Conservation (phyloP, 495 filamentous ascomycete genomes). For the Penicillium longicatenatum region DNA sequence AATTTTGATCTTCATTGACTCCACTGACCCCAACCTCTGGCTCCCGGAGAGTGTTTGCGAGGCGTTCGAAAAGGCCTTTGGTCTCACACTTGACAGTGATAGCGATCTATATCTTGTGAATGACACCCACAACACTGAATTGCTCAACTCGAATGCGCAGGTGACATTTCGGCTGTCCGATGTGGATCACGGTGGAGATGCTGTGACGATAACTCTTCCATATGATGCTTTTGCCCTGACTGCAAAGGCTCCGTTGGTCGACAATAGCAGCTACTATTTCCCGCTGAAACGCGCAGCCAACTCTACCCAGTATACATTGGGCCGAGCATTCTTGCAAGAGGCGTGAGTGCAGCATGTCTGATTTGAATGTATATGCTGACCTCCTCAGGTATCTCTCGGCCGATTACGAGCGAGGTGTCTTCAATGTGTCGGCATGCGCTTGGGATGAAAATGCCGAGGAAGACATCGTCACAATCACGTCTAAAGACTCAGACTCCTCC, state of each 20-base stretch:
- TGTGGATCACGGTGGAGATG: slow-evolving; percentile 36
- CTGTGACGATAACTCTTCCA: slow-evolving; percentile 64
- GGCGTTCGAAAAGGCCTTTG: slow-evolving; percentile 60
- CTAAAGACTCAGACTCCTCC: slow-evolving; percentile 10
- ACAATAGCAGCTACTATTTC: slow-evolving; percentile 56
- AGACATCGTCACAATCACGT: slow-evolving; percentile 18
- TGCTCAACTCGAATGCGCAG: slow-evolving; percentile 37
- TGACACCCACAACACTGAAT: slow-evolving; percentile 50
- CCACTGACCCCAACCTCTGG: slow-evolving; percentile 68
- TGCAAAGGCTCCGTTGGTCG: slow-evolving; percentile 56
- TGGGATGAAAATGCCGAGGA: slow-evolving; percentile 19
- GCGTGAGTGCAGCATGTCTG: slow-evolving; percentile 28
- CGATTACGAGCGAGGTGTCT: slow-evolving; percentile 63
- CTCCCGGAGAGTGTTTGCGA: slow-evolving; percentile 63
- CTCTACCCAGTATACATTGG: slow-evolving; percentile 61
- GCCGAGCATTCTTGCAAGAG: slow-evolving; percentile 71
- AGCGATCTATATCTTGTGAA: slow-evolving; percentile 35
- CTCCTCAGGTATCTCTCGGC: slow-evolving; percentile 55
- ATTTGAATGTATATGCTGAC: background rate
- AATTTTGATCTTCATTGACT: slow-evolving; percentile 57
- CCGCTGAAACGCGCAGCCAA: slow-evolving; percentile 56
- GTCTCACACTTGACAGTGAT: slow-evolving; percentile 49
- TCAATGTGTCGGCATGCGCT: slow-evolving; percentile 34
- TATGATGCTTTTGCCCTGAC: slow-evolving; percentile 64
- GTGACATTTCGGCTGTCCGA: slow-evolving; percentile 63